Base-by-base conservation (phyloP, 2,329 filamentous ascomycete genomes). In the Didymella pomorum region DNA sequence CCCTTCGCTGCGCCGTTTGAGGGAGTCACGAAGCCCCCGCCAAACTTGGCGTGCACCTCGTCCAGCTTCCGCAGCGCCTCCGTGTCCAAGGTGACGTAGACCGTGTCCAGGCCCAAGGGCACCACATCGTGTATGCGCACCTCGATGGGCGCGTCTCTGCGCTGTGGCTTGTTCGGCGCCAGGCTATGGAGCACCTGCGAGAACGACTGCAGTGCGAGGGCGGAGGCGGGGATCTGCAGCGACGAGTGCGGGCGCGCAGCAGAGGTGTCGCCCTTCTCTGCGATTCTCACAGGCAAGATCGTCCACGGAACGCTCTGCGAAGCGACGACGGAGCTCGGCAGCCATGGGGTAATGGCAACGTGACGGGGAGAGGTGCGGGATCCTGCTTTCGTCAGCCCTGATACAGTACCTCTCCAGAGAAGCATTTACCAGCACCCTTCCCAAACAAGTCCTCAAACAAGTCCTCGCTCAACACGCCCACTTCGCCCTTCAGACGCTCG, bases 381-480 rank as follows among this genome's bases (percentile, higher is more conserved):
- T 45, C 28, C 61, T 62, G 28, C 31, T 43, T 28, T 25, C 3
- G 33, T 55, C 37, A 55, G 56, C 20, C 11, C 28, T 20, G 11
- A 18, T 7, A 18, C 5, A 23, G 3, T 16, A 11, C 20, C 37
- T 23, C 10, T 4, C 7, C n/a, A n/a, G n/a, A n/a, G n/a, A 4
- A 16, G n/a, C 25, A 23, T 7, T 33, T 68, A 75, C 72, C 72
- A 26, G 55, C 37, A 23, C 41, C 47, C 28, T 58, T 68, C 31
- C 65, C 59, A 79, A 96, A 93, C 50, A 98, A 84, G 72, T 96
- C 90, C 45, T 84, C 82, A 70, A 93, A 92, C 50, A 99, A 83
- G 76, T 97, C 92, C 70, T 92, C 89, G 12, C 94, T 97, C 52
- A 98, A 79, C 64, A 95, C 86, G 63, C 93, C 95, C 61, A 93